Evolutionary conservation across 192 early-diverging fungal genomes (phyloP).

Genomic region (Paraglomus occultum): DNA sequence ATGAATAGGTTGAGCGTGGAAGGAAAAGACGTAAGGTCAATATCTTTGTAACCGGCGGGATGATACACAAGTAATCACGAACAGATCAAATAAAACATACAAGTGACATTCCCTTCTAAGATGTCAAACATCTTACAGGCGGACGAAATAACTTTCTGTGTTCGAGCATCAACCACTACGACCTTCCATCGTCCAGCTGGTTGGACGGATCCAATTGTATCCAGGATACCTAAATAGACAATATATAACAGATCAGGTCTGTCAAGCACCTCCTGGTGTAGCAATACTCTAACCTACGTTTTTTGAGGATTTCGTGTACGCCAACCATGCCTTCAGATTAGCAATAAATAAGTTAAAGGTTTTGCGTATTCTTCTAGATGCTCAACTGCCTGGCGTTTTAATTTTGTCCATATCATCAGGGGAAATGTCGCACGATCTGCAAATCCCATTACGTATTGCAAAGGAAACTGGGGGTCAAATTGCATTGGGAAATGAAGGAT

Average conservation of each 20-base stretch:
- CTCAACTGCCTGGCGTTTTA: too few relatives aligned
- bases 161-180: slow-evolving; percentile 73
- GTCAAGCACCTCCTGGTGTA: neutral
- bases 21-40: neutral
- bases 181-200: slow-evolving; percentile 79
- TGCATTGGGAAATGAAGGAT: too few relatives aligned
- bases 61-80: slow-evolving; percentile 5
- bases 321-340: slow-evolving; percentile 1
- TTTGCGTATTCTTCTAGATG: too few relatives aligned
- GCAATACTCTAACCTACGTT: slow-evolving; percentile 5
- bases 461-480: too few relatives aligned
- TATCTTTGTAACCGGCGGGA: neutral
- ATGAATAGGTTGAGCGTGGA: neutral
- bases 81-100: slow-evolving; percentile 35
- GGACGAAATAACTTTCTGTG: slow-evolving; percentile 68
- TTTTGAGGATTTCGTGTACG: slow-evolving; percentile 27
- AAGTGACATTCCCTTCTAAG: slow-evolving; percentile 65
- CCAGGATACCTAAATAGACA: slow-evolving; percentile 50
- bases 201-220: slow-evolving; percentile 75
- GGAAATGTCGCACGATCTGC: too few relatives aligned
- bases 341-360: too few relatives aligned
- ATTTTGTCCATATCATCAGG: too few relatives aligned
- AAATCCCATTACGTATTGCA: too few relatives aligned
- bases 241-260: too few relatives aligned
- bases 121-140: slow-evolving; percentile 76